A percentile compares a stretch with the other conserved stretches of the same genome.
These are phyloP conservation scores for Ophiosphaerella narmari DNA, from an alignment of 2,329 filamentous ascomycete genomes.

Conservation along the genomic window DNA sequence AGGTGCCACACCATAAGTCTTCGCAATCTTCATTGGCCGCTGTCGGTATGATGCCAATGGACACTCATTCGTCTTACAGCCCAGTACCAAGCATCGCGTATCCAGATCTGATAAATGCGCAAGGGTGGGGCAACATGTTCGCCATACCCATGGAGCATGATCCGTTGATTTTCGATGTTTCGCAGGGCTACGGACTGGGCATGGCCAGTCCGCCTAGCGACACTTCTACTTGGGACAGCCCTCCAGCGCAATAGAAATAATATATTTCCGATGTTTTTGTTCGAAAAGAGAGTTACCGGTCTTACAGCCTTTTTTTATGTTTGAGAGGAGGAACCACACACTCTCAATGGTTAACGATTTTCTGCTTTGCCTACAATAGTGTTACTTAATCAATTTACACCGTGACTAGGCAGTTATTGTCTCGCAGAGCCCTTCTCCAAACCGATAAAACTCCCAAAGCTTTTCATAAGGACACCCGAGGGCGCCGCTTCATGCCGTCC, in stretches of 20 bases:
- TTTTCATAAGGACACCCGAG: background rate
- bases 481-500: background rate
- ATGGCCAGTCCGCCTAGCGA: slow-evolving; percentile 31
- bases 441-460: background rate
- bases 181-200: slow-evolving; percentile 22
- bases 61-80: slow-evolving; percentile 20
- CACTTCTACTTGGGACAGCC: slow-evolving; percentile 18
- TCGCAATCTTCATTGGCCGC: slow-evolving; percentile 11
- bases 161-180: slow-evolving; percentile 21
- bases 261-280: background rate
- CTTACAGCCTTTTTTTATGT: too few species aligned
- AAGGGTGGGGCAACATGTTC: slow-evolving; percentile 35
- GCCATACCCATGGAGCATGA: slow-evolving; percentile 36
- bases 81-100: slow-evolving; percentile 27
- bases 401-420: background rate
- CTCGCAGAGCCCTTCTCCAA: background rate
- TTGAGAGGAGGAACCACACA: too few species aligned
- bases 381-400: background rate
- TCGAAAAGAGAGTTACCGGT: background rate
- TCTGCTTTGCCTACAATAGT: too few species aligned
- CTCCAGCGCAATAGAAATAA: slow-evolving; percentile 6
- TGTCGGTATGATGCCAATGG: slow-evolving; percentile 24
- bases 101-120: slow-evolving; percentile 32
- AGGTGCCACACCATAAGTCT: background rate
- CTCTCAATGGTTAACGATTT: too few species aligned